These are phyloP conservation scores for Naegleria fowleri DNA, from an alignment of 208 protist species.

Conservation along the genomic window DNA sequence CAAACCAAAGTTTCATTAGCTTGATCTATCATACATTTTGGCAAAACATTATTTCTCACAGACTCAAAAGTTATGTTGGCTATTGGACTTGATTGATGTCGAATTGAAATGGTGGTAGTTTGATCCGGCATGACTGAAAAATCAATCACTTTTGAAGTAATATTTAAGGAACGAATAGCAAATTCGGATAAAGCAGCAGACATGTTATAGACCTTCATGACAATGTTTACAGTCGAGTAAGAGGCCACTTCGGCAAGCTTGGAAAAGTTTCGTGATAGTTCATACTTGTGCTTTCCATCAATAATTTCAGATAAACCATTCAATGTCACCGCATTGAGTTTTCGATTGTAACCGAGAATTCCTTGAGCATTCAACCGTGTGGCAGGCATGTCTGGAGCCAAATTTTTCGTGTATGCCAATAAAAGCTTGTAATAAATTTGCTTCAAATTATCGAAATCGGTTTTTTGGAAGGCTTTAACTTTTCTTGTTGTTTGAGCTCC, in stretches of 20 bases:
- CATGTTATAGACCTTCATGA: neutral
- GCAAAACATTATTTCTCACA: too few species aligned
- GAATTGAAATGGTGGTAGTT: too few species aligned
- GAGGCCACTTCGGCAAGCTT: neutral
- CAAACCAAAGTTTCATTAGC: too few species aligned
- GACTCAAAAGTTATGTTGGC: too few species aligned
- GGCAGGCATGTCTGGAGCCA: neutral
- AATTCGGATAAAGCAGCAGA: too few species aligned
- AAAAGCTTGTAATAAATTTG: neutral
- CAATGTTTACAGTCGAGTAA: neutral
- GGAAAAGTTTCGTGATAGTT: neutral
- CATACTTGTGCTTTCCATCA: neutral
- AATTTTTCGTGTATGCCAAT: neutral
- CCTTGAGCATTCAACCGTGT: neutral
- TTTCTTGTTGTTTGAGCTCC: neutral
- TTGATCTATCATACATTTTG: too few species aligned
- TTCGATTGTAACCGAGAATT: neutral
- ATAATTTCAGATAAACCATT: neutral
- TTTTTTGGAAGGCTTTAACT: neutral
- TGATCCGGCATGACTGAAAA: too few species aligned
- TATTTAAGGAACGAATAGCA: too few species aligned
- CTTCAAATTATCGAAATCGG: neutral
- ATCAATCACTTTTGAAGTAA: too few species aligned
- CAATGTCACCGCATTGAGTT: neutral
- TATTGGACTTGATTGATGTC: too few species aligned